Base-by-base conservation (phyloP, 1,284 basidiomycete genomes). In the Leccinum cinnamomeum region DNA sequence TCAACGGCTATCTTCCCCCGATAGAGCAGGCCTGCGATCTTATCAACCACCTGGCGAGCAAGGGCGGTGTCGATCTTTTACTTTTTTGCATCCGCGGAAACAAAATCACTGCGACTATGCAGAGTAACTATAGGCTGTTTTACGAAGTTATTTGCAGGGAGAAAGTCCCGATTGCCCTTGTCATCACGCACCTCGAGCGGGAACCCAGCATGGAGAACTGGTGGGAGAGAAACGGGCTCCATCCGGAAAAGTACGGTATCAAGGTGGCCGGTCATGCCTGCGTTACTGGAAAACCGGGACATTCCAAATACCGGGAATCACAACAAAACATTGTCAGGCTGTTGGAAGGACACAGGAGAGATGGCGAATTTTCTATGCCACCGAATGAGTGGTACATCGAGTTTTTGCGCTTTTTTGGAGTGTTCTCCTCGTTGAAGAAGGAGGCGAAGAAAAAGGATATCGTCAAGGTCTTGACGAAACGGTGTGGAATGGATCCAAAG, bases 81-180 rank as follows among this genome's bases (percentile, higher is more conserved):
- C 67, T 81, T 1, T 79, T 77, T 61, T 77, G 74, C 68, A 73
- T 81, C 30, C 73, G 76, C 10, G 77, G 72, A 10, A 66, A 72
- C 20, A 68, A 76, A 35, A 71, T 78, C 59, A 73, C 67, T 2
- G 70, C 69, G 16, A 72, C 72, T 5, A 63, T 67, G 53, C 71
- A 76, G 54, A 68, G 67, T 64, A 78, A 79, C 67, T 81, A 78
- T 64, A 66, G 68, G 53, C 57, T 80, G 44, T 79, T 81, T 63
- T 69, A 65, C 10, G 70, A 73, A 25, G 70, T 74, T 5, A 71
- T 79, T 16, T 79, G 75, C 61, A 65, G 67, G 23, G 28, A 28
- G 28, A 28, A 62, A 7, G 74, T 80, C 25, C 79, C 78, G 25
- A 28, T 28, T 1, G 25, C 2, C 11, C 30, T 78, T 10, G 70